A percentile compares a stretch with the other conserved stretches of the same genome.
Conservation (phyloP, 1,139 yeast genomes). For the Suhomyces atakaporum region DNA sequence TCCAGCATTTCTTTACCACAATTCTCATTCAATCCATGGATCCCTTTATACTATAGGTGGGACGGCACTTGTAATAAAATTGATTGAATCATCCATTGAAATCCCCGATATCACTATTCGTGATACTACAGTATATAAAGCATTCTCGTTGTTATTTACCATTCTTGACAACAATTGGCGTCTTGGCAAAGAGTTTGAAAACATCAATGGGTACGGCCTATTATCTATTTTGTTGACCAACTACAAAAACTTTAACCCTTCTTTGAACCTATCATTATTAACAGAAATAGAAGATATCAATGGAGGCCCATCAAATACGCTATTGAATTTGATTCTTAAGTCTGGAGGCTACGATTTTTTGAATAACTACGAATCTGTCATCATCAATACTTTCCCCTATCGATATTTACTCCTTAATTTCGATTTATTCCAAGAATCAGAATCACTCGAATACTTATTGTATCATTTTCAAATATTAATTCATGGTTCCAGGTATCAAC, state of each 20-base stretch:
- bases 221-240: slow-evolving; percentile 34
- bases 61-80: slow-evolving; percentile 30
- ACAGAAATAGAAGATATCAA: slow-evolving; percentile 3
- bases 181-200: slow-evolving; percentile 44
- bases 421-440: slow-evolving; percentile 38
- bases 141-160: slow-evolving; percentile 29
- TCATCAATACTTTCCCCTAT: slow-evolving; percentile 33
- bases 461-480: slow-evolving; percentile 59
- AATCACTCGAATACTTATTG: slow-evolving; percentile 50
- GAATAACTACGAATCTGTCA: slow-evolving; percentile 31
- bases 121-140: slow-evolving; percentile 25
- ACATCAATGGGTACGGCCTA: slow-evolving; percentile 44
- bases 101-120: slow-evolving; percentile 14
- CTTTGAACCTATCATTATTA: slow-evolving; percentile 19
- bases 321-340: slow-evolving; percentile 26
- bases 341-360: slow-evolving; percentile 29
- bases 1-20: slow-evolving; percentile 21
- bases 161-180: slow-evolving; percentile 41
- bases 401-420: slow-evolving; percentile 35
- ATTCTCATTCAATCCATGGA: slow-evolving; percentile 32
- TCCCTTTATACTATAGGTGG: slow-evolving; percentile 43
- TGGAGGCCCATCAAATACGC: slow-evolving; percentile 9
- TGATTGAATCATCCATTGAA: slow-evolving; percentile 32
- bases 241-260: slow-evolving; percentile 26
- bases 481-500: slow-evolving; percentile 49